Evolutionary conservation across 208 protist genomes (phyloP).

Genomic region (Angomonas desouzai): DNA sequence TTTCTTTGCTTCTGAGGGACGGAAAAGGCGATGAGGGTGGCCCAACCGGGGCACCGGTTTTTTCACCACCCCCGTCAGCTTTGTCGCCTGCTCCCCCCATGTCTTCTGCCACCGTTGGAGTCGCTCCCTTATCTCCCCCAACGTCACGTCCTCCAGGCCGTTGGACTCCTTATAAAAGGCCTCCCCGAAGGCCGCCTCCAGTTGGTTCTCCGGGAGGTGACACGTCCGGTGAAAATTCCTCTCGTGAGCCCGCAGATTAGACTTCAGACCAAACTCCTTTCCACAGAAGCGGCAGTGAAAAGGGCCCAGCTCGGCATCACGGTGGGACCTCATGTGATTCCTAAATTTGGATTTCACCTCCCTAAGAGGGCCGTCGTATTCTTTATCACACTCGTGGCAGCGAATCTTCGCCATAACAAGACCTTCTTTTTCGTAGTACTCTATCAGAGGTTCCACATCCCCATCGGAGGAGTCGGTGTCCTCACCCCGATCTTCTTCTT

Average conservation of each 20-base stretch:
- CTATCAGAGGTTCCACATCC: too few relatives aligned
- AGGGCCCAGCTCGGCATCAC: neutral
- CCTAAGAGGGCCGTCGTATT: neutral
- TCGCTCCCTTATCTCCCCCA: constrained; percentile 1
- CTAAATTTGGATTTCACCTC: neutral
- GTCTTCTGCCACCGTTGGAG: neutral
- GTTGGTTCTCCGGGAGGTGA: neutral
- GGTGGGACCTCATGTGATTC: neutral
- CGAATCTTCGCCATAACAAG: neutral
- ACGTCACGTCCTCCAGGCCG: neutral
- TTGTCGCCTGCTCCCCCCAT: neutral
- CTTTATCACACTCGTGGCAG: neutral
- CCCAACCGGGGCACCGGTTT: neutral
- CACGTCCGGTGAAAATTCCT: neutral
- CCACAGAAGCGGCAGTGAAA: constrained; percentile 18
- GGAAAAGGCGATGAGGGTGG: neutral
- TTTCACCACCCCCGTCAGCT: neutral
- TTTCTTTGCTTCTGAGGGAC: too few relatives aligned
- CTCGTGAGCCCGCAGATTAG: constrained; percentile 32
- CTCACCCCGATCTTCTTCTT: neutral
- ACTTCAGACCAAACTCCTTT: constrained; percentile 26
- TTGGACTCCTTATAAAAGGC: constrained; percentile 2
- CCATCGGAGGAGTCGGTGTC: too few relatives aligned
- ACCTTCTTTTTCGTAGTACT: neutral
- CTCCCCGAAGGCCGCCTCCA: constrained; percentile 2